phyloP scores from a whole-genome alignment of 1,139 yeast species.

The Zygosaccharomyces sapae region DNA sequence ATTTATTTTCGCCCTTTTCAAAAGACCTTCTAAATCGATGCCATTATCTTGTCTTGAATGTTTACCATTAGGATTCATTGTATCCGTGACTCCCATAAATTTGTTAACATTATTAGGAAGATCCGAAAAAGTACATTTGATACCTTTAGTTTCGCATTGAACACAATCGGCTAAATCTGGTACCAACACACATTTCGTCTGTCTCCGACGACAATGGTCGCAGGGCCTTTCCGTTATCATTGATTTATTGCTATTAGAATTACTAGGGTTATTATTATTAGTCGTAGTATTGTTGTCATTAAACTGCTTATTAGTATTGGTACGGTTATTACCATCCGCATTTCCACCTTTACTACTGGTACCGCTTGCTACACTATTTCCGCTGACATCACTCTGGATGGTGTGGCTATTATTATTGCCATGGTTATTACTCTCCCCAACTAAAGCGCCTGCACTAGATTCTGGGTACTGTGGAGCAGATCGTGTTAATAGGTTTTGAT shows the following conservation, averaged over 20 bases:
- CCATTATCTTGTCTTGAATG: slow-evolving; percentile 22
- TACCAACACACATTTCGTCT: slow-evolving; percentile 58
- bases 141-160: slow-evolving; percentile 63
- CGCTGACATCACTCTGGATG: no score
- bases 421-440: slow-evolving; percentile 10
- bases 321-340: no score
- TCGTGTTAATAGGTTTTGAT: slow-evolving; percentile 25
- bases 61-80: slow-evolving; percentile 7
- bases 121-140: slow-evolving; percentile 55
- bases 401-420: slow-evolving; percentile 11
- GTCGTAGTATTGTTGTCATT: slow-evolving; percentile 7
- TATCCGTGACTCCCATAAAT: slow-evolving; percentile 1
- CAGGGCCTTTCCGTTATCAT: slow-evolving; percentile 44
- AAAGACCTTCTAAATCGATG: slow-evolving; percentile 21
- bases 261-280: slow-evolving; percentile 11
- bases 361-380: no score
- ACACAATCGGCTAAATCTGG: slow-evolving; percentile 59
- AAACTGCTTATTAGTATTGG: slow-evolving; percentile 1
- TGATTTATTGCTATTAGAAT: slow-evolving; percentile 15
- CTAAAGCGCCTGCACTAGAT: slow-evolving; percentile 8
- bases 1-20: slow-evolving; percentile 19
- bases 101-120: slow-evolving; percentile 14
- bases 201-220: slow-evolving; percentile 64
- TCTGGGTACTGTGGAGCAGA: slow-evolving; percentile 17
- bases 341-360: slow-evolving; percentile 4